These are phyloP conservation scores for Tillandsia leiboldiana DNA, from an alignment of 176 grass and related monocot genomes.

Conservation along the genomic window DNA sequence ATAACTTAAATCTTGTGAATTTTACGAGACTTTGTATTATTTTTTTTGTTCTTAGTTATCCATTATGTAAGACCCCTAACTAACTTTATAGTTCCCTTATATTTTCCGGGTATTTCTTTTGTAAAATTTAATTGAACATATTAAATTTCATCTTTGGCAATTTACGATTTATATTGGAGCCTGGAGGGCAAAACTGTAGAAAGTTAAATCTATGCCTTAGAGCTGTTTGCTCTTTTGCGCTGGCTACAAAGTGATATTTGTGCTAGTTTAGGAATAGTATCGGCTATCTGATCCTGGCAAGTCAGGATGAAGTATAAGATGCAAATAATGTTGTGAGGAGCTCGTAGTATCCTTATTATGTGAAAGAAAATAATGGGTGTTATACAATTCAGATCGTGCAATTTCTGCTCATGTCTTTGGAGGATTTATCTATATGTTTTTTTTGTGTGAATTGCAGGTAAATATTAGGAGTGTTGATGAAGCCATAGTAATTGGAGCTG, in stretches of 20 bases:
- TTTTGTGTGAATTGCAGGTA: slow-evolving; percentile 45
- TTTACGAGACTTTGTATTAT: not conserved
- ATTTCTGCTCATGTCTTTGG: not conserved
- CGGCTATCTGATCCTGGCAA: too few species aligned
- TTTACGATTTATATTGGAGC: not conserved
- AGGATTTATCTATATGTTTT: not conserved
- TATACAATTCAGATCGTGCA: not conserved
- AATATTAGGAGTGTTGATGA: slow-evolving; percentile 97
- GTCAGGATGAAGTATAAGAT: too few species aligned
- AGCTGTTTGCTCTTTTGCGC: too few species aligned
- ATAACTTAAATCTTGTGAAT: not conserved
- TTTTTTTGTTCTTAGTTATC: not conserved
- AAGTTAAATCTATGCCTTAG: not conserved
- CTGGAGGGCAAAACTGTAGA: not conserved
- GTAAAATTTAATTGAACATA: not conserved
- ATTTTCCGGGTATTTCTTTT: not conserved
- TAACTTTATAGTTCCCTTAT: not conserved
- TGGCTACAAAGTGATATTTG: too few species aligned
- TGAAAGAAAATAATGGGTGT: not conserved
- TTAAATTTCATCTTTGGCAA: not conserved
- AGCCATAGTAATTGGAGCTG: slow-evolving; percentile 95
- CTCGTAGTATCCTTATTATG: not conserved
- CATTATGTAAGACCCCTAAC: not conserved
- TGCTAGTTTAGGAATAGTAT: too few species aligned
- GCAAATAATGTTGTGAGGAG: too few species aligned